Conservation (phyloP, 139 green algal genomes). For the Chlorella sorokiniana region DNA sequence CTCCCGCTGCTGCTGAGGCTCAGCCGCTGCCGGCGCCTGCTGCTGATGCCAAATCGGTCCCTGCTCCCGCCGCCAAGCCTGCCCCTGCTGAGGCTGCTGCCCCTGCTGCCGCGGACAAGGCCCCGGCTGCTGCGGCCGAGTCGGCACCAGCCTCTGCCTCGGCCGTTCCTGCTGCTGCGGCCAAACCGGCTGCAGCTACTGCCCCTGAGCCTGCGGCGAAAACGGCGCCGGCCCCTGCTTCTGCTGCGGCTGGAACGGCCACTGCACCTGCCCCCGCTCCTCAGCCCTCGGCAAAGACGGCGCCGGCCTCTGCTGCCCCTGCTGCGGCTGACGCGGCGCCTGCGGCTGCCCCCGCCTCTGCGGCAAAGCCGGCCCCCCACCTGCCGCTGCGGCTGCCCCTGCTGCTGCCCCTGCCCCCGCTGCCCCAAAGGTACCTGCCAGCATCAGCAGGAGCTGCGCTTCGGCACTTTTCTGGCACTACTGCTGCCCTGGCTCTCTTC, state of each 20-base stretch:
- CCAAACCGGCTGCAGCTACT: neutral
- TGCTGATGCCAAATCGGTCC: neutral
- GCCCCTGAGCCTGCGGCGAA: too few species aligned
- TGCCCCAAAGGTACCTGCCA: neutral
- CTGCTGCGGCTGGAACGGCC: neutral
- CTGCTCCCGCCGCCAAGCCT: neutral
- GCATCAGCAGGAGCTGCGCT: too few species aligned
- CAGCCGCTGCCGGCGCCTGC: too few species aligned
- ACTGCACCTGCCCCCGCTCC: neutral
- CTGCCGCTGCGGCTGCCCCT: neutral
- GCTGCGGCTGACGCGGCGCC: neutral
- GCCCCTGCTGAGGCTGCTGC: neutral
- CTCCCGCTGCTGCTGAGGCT: neutral
- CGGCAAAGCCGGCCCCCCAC: neutral
- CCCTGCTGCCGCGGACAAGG: neutral
- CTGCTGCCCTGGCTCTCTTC: too few species aligned
- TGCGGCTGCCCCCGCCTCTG: neutral
- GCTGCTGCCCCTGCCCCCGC: neutral
- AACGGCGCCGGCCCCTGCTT: neutral
- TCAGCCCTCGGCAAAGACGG: neutral
- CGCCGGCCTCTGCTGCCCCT: neutral
- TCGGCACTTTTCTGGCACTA: too few species aligned
- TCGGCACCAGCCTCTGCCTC: neutral
- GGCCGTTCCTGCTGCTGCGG: neutral
- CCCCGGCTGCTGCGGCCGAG: neutral